A percentile compares a stretch with the other conserved stretches of the same genome.
phyloP scores from a whole-genome alignment of 2,329 filamentous ascomycete genomes.

The Aspergillus chevalieri region DNA sequence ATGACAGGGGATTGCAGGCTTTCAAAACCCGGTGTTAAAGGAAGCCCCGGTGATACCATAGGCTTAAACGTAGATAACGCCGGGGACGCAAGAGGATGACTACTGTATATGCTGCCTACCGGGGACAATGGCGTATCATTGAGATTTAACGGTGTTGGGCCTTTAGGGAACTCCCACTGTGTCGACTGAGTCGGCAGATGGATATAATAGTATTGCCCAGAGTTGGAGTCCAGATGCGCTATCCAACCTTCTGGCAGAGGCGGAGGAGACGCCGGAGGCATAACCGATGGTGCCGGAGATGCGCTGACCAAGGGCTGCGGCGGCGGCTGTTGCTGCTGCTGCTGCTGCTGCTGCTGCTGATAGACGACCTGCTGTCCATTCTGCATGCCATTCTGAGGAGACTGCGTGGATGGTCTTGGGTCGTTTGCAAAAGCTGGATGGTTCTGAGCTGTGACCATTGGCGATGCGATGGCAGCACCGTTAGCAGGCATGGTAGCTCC shows the following conservation, averaged over 20 bases:
- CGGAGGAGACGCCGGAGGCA: constrained; percentile 74
- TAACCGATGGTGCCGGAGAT: constrained; percentile 35
- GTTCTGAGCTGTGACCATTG: constrained; percentile 41
- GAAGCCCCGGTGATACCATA: constrained; percentile 72
- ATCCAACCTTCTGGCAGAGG: constrained; percentile 98
- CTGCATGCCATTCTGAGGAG: constrained; percentile 33
- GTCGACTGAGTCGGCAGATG: constrained; percentile 91
- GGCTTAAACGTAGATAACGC: constrained; percentile 54
- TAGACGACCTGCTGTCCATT: constrained; percentile 18
- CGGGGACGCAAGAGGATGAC: constrained; percentile 66
- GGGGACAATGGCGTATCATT: constrained; percentile 79
- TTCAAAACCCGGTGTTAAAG: constrained; percentile 77
- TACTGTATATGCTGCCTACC: constrained; percentile 63
- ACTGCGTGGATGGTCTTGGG: constrained; percentile 42
- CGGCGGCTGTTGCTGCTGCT: constrained; percentile 21
- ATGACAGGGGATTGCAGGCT: constrained; percentile 72
- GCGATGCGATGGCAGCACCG: constrained; percentile 17
- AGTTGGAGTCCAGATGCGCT: constrained; percentile 88
- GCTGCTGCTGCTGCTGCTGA: constrained; percentile 23
- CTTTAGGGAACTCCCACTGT: constrained; percentile 98
- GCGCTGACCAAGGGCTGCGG: constrained; percentile 22
- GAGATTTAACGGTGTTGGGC: constrained; percentile 79
- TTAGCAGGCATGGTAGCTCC: constrained; percentile 5
- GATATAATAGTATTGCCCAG: constrained; percentile 98
- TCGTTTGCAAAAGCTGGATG: constrained; percentile 94